Base-by-base conservation (phyloP, 768 basidiomycete genomes). In the Sporobolomyces phaffii region DNA sequence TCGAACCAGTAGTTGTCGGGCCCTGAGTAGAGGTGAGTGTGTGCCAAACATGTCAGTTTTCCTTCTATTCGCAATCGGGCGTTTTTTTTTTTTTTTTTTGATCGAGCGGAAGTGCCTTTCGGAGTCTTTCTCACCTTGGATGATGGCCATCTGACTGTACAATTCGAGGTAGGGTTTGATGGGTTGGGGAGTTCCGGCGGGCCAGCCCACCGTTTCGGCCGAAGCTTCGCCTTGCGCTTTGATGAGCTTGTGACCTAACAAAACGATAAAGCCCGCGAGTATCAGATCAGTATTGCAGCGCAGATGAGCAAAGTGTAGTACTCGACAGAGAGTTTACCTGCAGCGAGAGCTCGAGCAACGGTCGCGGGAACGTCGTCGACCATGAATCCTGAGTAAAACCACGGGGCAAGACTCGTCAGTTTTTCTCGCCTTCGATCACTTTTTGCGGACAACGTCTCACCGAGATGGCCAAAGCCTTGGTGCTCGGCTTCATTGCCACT, bases 181-280 rank as follows among this genome's bases (percentile, higher is more conserved):
- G 11, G 69, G 69, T n/a, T 57, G 34, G 7, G 69, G 69, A 36
- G 64, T 70, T 1, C 64, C 69, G 4, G 56, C 41, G 0, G 69
- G 69, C 69, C 69, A 70, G 17, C 64, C 69, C 17, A 65, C 64
- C 22, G 69, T 70, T 49, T 70, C 69, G 17, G 54, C 49, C 0
- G 49, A 48, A 26, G 53, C 44, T 15, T 47, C 41, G 10, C 69
- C 69, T 41, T 70, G 69, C 15, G 41, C 43, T 51, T 70, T 70
- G 64, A 65, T 43, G 56, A 70, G 34, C 44, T 65, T 62, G 64
- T 64, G 62, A 1, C 69, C 68, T 50, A 13, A 15, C n/a, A n/a
- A n/a, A n/a, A n/a, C n/a, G n/a, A n/a, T n/a, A n/a, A n/a, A n/a
- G n/a, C n/a, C n/a, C n/a, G n/a, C n/a, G n/a, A n/a, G n/a, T n/a